These are phyloP conservation scores for Trichoderma sp. DNA, from an alignment of 2,329 filamentous ascomycete species.

Conservation along the genomic window DNA sequence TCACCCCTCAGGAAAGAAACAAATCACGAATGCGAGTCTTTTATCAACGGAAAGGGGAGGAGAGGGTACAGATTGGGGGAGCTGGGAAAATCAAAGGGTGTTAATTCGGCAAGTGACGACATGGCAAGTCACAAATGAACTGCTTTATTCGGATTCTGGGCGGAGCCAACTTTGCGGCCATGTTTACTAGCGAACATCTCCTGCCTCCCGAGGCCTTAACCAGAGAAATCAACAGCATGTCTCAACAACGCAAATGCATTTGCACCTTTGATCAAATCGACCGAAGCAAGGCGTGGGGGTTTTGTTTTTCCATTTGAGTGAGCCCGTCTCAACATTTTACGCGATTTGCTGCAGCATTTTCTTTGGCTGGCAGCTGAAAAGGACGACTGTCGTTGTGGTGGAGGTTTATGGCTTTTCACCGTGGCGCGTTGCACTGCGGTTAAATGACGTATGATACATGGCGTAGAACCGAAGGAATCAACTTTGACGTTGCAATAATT, in stretches of 20 bases:
- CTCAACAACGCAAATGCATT: conserved; percentile 3
- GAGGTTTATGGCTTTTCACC: background rate
- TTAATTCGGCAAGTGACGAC: conserved; percentile 35
- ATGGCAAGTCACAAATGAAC: conserved; percentile 35
- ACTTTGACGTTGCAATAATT: background rate
- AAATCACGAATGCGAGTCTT: conserved; percentile 1
- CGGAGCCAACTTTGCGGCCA: conserved; percentile 27
- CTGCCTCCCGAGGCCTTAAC: conserved; percentile 30
- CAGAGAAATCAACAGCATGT: conserved; percentile 29
- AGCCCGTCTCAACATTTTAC: background rate
- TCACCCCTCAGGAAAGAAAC: conserved; percentile 13
- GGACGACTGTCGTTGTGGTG: background rate
- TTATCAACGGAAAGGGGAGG: conserved; percentile 1
- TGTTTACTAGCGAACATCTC: conserved; percentile 34
- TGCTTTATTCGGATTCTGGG: conserved; percentile 28
- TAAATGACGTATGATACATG: background rate
- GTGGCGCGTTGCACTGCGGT: background rate
- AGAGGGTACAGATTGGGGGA: conserved; percentile 15
- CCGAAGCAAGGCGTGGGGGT: background rate
- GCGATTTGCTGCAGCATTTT: background rate
- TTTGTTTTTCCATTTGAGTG: background rate
- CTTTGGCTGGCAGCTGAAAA: background rate
- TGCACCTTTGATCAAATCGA: background rate
- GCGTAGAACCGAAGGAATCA: background rate
- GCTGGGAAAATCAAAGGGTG: conserved; percentile 27